Percentiles rank a stretch among this genome's conserved stretches.
Conservation (phyloP, 768 basidiomycete genomes). For the Boletales sp. region DNA sequence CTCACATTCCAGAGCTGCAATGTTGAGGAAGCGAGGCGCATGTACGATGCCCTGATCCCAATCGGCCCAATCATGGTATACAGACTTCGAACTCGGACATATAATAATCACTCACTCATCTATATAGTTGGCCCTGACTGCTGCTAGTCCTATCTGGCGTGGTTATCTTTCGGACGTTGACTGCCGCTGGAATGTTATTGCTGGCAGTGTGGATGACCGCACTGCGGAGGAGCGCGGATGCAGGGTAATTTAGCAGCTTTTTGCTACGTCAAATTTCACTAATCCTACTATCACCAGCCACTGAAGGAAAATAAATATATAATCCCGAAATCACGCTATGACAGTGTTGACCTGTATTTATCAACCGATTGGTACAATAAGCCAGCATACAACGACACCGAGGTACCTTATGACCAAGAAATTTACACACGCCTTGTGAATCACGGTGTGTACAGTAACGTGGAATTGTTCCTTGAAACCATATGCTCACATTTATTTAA, state of each 20-base stretch:
- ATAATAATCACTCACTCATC: conserved; percentile 1
- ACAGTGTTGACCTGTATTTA: conserved; percentile 92
- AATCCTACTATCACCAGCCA: conserved; percentile 48
- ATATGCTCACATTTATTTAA: not conserved
- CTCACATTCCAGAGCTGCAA: conserved; percentile 97
- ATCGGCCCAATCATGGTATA: conserved; percentile 92
- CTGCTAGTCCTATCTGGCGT: conserved; percentile 92
- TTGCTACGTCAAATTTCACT: conserved; percentile 3
- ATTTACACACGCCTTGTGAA: conserved; percentile 71
- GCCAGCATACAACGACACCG: conserved; percentile 90
- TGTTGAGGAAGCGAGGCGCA: conserved; percentile 83
- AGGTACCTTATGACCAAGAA: conserved; percentile 70
- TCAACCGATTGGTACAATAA: conserved; percentile 84
- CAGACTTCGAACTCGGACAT: not conserved
- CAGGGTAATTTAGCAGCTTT: conserved; percentile 46
- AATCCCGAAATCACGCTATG: conserved; percentile 97
- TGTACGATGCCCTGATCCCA: conserved; percentile 96
- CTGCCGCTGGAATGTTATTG: conserved; percentile 98
- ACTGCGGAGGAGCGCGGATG: conserved; percentile 92
- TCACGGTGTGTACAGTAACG: conserved; percentile 51
- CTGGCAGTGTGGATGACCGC: conserved; percentile 97
- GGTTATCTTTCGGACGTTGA: conserved; percentile 96
- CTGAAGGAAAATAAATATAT: conserved; percentile 66
- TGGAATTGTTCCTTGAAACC: not conserved
- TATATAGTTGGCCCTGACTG: conserved; percentile 82